phyloP scores from a whole-genome alignment of 2,329 filamentous ascomycete species.

The Amauroascus niger region DNA sequence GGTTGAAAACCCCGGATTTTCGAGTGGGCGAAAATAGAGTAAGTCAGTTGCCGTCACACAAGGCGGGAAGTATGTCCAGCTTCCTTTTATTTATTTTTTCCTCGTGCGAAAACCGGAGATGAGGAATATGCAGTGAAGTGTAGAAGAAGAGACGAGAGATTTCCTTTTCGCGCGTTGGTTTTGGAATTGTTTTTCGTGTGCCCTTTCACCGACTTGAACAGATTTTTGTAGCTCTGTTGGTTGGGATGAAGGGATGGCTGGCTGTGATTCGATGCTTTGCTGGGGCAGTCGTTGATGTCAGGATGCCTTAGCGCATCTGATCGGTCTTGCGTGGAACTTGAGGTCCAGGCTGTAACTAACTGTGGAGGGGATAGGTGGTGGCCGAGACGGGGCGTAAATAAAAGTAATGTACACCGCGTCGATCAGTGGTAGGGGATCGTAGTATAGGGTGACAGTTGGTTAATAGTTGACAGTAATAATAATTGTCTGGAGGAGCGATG shows the following conservation, averaged over 20 bases:
- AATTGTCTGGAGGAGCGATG: too few relatives aligned
- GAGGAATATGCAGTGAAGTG: too few relatives aligned
- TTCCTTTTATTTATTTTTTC: background rate
- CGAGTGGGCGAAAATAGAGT: background rate
- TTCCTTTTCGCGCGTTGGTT: background rate
- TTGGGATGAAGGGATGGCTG: background rate
- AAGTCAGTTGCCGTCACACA: background rate
- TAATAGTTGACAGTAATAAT: background rate
- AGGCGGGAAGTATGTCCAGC: background rate
- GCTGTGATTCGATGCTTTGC: slow-evolving; percentile 9
- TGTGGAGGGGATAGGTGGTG: background rate
- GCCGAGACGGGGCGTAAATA: background rate
- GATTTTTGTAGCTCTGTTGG: background rate
- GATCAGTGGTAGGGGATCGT: background rate
- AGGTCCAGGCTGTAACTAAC: slow-evolving; percentile 3
- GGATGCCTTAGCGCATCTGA: background rate
- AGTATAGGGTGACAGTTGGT: background rate
- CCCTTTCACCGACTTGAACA: slow-evolving; percentile 8
- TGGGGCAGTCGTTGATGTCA: slow-evolving; percentile 5
- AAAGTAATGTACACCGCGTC: background rate
- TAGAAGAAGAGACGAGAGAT: background rate
- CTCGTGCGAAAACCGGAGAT: background rate
- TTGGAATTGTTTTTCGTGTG: background rate
- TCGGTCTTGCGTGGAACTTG: slow-evolving; percentile 5
- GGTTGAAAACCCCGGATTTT: background rate